A percentile compares a stretch with the other conserved stretches of the same genome.
Conservation (phyloP, 2,329 filamentous ascomycete genomes). For the Talaromyces piceae region DNA sequence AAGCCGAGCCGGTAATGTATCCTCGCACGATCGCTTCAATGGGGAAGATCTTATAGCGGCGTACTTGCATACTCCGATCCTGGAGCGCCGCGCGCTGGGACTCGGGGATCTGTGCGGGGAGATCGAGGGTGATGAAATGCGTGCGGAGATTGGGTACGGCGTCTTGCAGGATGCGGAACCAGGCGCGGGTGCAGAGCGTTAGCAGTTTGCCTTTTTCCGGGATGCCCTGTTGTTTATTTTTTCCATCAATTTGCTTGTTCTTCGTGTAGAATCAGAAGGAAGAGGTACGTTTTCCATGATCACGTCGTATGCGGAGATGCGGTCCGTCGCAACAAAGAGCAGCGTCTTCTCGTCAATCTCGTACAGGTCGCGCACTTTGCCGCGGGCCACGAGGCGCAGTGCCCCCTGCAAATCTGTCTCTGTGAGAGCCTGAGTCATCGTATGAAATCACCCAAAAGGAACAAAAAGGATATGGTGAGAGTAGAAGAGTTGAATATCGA, state of each 20-base stretch:
- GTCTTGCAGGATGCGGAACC: conserved; percentile 56
- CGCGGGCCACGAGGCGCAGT: conserved; percentile 49
- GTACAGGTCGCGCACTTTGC: conserved; percentile 79
- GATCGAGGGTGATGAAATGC: conserved; percentile 54
- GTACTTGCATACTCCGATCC: conserved; percentile 69
- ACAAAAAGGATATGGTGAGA: neutral
- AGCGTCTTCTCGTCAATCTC: conserved; percentile 61
- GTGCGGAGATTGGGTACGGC: conserved; percentile 53
- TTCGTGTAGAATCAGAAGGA: neutral
- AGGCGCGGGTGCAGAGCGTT: conserved; percentile 59
- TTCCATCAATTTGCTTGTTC: no score
- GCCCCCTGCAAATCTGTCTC: conserved; percentile 36
- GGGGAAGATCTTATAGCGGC: conserved; percentile 65
- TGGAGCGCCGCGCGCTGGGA: conserved; percentile 48
- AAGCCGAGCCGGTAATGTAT: conserved; percentile 80
- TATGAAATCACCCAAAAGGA: neutral
- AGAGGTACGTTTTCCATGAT: conserved; percentile 65
- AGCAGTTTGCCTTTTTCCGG: conserved; percentile 61
- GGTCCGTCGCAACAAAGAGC: conserved; percentile 78
- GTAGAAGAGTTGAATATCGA: neutral
- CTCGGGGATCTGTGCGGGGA: conserved; percentile 45
- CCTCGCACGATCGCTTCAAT: conserved; percentile 82
- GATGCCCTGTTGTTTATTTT: conserved; percentile 47
- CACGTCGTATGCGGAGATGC: conserved; percentile 93
- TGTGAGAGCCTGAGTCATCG: conserved; percentile 29